Base-by-base conservation (phyloP, 1,139 yeast species). In the Pichia sp. region DNA sequence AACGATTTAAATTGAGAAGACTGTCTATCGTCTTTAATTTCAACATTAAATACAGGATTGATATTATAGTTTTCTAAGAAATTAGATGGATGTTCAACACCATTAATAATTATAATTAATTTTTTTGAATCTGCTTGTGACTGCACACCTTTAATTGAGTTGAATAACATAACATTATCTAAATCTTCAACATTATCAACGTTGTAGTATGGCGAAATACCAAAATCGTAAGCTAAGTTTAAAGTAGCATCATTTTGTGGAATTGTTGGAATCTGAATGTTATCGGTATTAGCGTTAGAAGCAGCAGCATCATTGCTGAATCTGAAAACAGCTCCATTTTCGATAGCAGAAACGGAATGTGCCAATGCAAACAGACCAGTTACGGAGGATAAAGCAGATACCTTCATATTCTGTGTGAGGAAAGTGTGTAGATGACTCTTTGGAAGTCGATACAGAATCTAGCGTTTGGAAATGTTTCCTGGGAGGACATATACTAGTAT, bases 221-320 rank as follows among this genome's bases (percentile, higher is more conserved):
- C 70, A 43, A 69, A 59, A 47, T 63, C 65, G 46, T 72, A 77
- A 29, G 73, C 68, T 46, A 72, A 63, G 50, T 68, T 57, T 33
- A 56, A 47, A 41, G 51, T 47, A 2, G 61, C 55, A 34, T 59
- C 63, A 13, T 41, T 34, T 24, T 48, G 56, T 14, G 56, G 44
- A 18, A 59, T 40, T 13, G 43, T 31, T 20, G 50, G 46, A 3
- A 32, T 28, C 18, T 38, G n/a, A n/a, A n/a, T 31, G 14, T 29
- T n/a, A 6, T 33, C 19, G 18, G 33, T 33, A 20, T 28, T 15
- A 6, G 26, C 21, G 10, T 23, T 30, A 7, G 27, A 11, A 23
- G 22, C 21, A 11, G 14, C 10, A 24, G 29, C 21, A 10, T 37
- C 25, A 14, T 26, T 38, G 21, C 43, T 45, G 29, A 53, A 44